Base-by-base conservation (phyloP, 228 moss, liverwort and hornwort species). In the Sphagnum magellanicum region DNA sequence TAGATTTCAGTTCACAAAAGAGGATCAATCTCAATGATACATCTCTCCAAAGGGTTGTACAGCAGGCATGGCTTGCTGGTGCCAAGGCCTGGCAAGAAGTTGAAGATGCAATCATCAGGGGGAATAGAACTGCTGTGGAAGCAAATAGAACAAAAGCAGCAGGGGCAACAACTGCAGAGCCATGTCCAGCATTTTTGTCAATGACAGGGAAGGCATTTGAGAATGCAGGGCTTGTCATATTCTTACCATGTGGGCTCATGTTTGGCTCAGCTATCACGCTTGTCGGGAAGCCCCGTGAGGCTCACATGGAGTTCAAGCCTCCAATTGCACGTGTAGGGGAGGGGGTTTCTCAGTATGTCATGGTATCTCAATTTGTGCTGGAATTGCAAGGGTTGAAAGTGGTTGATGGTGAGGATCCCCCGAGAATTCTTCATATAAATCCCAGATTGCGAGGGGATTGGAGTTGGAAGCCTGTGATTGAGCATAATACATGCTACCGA, bases 381-480 rank as follows among this genome's bases (percentile, higher is more conserved):
- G 84, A 87, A 70, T 74, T 87, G 75, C 87, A 81, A 73, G 87
- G 84, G 5, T 74, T 87, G 75, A 84, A 79, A 66, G 75, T 87
- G 66, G 63, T 84, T 66, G 81, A 87, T 73, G 52, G 16, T 73
- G 87, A 87, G 72, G 87, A 87, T 5, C 81, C 83, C 6, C 87
- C 87, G 66, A 64, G 87, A 61, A 87, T 84, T 65, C 77, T 87
- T 12, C 84, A 87, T 67, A 60, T 87, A 50, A 87, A 87, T 58
- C 87, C 87, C 72, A 77, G 84, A 49, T 66, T 87, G 53, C 81
- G 73, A 32, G 87, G 87, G 51, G 84, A 87, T 61, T 87, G 84
- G 87, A 87, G 84, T 67, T 84, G 84, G 84, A 84, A 84, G 68
- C 87, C 87, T 64, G 81, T 87, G 15, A 87, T 87, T 73, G 84